These are phyloP conservation scores for Chaetomium olivaceum DNA, from an alignment of 2,329 filamentous ascomycete genomes.

Conservation along the genomic window DNA sequence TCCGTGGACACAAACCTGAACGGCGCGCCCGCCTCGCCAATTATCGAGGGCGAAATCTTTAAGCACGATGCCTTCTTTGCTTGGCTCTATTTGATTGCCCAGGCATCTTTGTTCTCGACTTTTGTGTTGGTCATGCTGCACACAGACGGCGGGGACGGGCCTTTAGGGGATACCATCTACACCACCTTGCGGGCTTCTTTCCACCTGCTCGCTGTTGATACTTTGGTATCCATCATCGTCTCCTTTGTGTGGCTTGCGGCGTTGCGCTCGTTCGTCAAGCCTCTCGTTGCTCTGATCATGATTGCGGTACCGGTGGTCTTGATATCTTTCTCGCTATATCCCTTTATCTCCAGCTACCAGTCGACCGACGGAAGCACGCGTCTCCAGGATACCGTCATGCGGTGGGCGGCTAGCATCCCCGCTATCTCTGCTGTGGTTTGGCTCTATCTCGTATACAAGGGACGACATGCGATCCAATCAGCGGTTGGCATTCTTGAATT, in stretches of 20 bases:
- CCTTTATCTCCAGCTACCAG: slow-evolving; percentile 85
- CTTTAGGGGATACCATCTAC: slow-evolving; percentile 91
- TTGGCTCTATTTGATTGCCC: slow-evolving; percentile 80
- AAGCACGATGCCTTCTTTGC: slow-evolving; percentile 90
- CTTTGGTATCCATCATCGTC: slow-evolving; percentile 82
- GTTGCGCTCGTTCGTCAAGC: slow-evolving; percentile 81
- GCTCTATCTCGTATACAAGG: slow-evolving; percentile 80
- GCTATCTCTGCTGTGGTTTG: slow-evolving; percentile 72
- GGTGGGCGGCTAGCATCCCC: slow-evolving; percentile 80
- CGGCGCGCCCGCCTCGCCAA: slow-evolving; percentile 40
- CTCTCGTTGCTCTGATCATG: slow-evolving; percentile 78
- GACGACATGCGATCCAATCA: slow-evolving; percentile 76
- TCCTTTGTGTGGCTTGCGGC: slow-evolving; percentile 89
- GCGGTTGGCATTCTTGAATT: slow-evolving; percentile 91
- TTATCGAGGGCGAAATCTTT: slow-evolving; percentile 68
- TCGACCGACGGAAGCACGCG: slow-evolving; percentile 71
- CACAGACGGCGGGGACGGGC: slow-evolving; percentile 67
- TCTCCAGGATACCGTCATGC: slow-evolving; percentile 86
- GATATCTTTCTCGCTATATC: slow-evolving; percentile 86
- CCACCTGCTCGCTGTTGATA: slow-evolving; percentile 86
- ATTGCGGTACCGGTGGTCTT: slow-evolving; percentile 84
- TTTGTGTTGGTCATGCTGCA: slow-evolving; percentile 89
- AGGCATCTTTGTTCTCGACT: slow-evolving; percentile 82
- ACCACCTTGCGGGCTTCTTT: slow-evolving; percentile 83
- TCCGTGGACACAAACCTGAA: slow-evolving; percentile 42